Base-by-base conservation (phyloP, 768 basidiomycete genomes). In the Crucibulum laeve region DNA sequence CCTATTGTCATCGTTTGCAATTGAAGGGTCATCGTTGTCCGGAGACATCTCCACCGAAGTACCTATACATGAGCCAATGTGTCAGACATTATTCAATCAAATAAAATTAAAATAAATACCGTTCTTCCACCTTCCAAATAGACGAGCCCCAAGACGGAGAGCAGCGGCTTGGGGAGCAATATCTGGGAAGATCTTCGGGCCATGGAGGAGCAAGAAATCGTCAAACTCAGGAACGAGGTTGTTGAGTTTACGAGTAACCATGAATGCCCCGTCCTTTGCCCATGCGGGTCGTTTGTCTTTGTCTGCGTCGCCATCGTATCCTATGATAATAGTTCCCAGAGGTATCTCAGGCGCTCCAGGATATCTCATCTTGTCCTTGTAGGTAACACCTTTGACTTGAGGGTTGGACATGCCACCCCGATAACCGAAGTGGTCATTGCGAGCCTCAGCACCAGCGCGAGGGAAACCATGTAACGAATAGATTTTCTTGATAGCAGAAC, bases 1-100 rank as follows among this genome's bases (percentile, higher is more conserved):
- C 25, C 32, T 30, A 30, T 30, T 30, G 8, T 7, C 8, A 30
- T 30, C 28, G 7, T 30, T 30, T 7, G 28, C 28, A 30, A 30
- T 30, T 30, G 28, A 7, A 7, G 28, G 36, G 11, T 47, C 40
- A 25, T 51, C 46, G 2, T 28, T 15, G 25, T 52, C 53, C 1
- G 51, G 53, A 10, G 50, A 52, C 10, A 50, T 43, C 19, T 47
- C 53, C n/a, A 43, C 44, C 2, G 51, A 48, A 3, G 53, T 54
- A 4, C 53, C 53, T 43, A 21, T n/a, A n/a, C n/a, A n/a, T n/a
- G n/a, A n/a, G n/a, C n/a, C n/a, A n/a, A n/a, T n/a, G 24, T 30
- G 28, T 7, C n/a, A 18, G 5, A 42, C 8, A 28, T 10, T n/a
- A 19, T 21, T 28, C 40, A 13, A 25, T 25, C 14, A 18, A 7